Evolutionary conservation across 345 rosid genomes (phyloP).

Genomic region (Brassica incana): DNA sequence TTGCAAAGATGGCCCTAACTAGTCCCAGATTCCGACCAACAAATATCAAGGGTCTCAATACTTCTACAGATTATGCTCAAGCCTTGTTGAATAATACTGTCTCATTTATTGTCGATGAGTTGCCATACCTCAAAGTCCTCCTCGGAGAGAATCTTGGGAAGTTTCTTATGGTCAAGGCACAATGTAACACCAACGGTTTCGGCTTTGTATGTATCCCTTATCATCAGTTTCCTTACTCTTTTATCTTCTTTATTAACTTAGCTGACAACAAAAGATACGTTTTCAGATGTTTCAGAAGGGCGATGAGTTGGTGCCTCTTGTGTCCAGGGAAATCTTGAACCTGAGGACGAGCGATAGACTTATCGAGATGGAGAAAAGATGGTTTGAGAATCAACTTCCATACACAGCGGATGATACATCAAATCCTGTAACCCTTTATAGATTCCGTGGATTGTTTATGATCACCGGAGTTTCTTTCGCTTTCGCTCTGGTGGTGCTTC

Average conservation of each 20-base stretch:
- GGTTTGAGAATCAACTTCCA: conserved; percentile 17
- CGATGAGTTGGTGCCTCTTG: not conserved
- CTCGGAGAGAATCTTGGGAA: conserved; percentile 38
- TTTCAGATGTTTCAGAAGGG: conserved; percentile 36
- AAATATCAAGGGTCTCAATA: conserved; percentile 15
- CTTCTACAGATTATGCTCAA: conserved; percentile 23
- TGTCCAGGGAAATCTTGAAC: conserved; percentile 16
- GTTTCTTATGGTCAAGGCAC: conserved; percentile 39
- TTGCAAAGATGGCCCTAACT: conserved; percentile 8
- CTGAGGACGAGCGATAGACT: conserved; percentile 16
- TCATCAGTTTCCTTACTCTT: not conserved
- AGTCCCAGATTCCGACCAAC: conserved; percentile 6
- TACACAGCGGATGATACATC: conserved; percentile 20
- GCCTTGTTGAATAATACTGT: conserved; percentile 35
- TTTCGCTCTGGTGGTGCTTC: conserved; percentile 2
- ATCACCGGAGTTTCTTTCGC: conserved; percentile 21
- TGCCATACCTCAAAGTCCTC: conserved; percentile 46
- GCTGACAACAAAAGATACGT: not conserved
- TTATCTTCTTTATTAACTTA: not conserved
- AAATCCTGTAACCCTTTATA: conserved; percentile 23
- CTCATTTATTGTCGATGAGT: conserved; percentile 44
- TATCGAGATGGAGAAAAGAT: conserved; percentile 15
- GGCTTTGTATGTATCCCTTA: conserved; percentile 44
- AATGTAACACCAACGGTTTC: conserved; percentile 36
- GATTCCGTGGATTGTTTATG: conserved; percentile 38